These are phyloP conservation scores for Euphorbia celastroides DNA, from an alignment of 441 rosid genomes.

Conservation along the genomic window DNA sequence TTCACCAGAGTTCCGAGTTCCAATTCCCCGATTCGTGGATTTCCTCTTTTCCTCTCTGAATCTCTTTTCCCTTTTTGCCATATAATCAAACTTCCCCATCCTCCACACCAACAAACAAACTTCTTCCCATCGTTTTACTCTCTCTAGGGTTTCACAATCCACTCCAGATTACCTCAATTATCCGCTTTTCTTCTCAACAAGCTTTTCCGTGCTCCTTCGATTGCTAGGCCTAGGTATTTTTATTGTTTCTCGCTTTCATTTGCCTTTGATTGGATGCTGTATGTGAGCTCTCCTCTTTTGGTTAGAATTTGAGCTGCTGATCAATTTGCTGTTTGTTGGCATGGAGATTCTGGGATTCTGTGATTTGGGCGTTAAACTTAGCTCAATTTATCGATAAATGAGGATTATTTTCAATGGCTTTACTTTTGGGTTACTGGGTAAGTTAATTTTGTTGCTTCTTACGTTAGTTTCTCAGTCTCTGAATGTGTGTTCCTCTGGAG, in stretches of 20 bases:
- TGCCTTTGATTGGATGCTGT: conserved; percentile 13
- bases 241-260: conserved; percentile 2
- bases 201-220: conserved; percentile 10
- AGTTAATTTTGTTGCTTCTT: background rate
- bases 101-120: conserved; percentile 8
- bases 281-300: conserved; percentile 11
- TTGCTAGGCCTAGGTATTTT: conserved; percentile 12
- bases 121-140: conserved; percentile 7
- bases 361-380: background rate
- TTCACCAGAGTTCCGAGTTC: background rate
- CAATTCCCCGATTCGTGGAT: conserved; percentile 16
- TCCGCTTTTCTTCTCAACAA: conserved; percentile 11
- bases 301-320: conserved; percentile 6
- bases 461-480: background rate
- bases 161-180: background rate
- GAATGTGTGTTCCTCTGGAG: background rate
- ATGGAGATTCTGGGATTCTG: background rate
- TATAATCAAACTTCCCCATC: background rate
- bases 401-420: background rate
- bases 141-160: conserved; percentile 37
- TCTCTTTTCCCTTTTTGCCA: no score
- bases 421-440: background rate
- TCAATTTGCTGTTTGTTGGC: background rate
- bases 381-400: background rate
- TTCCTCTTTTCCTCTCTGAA: conserved; percentile 1